phyloP scores from a whole-genome alignment of 2,329 filamentous ascomycete species.

The Keithomyces neogunnii region DNA sequence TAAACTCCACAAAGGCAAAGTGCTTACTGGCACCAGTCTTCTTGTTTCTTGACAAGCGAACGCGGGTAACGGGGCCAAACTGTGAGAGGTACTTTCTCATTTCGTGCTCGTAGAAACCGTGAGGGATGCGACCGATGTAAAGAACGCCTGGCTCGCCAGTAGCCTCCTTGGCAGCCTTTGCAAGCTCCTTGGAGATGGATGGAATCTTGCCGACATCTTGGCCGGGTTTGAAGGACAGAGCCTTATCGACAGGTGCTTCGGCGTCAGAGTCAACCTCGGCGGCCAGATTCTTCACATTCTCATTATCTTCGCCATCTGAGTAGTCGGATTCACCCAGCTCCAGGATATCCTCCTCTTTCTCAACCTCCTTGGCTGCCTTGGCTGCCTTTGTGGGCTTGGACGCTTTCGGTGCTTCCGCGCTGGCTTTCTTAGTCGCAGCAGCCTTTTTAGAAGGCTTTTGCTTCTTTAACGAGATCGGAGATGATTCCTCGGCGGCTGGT shows the following conservation, averaged over 20 bases:
- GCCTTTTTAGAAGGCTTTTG: conserved; percentile 12
- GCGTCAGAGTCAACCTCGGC: conserved; percentile 36
- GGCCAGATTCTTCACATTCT: conserved; percentile 34
- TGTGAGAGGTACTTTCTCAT: conserved; percentile 91
- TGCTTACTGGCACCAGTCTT: conserved; percentile 88
- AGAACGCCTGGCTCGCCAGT: conserved; percentile 64
- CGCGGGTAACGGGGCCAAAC: conserved; percentile 71
- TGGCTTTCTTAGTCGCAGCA: conserved; percentile 1
- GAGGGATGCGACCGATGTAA: conserved; percentile 84
- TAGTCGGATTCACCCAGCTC: conserved; percentile 23
- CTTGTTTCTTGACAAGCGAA: conserved; percentile 85
- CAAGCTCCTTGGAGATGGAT: conserved; percentile 34
- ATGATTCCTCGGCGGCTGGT: conserved; percentile 22
- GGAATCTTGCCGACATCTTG: conserved; percentile 45
- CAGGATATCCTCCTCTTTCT: conserved; percentile 21
- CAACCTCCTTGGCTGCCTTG: conserved; percentile 14
- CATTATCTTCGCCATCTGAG: conserved; percentile 32
- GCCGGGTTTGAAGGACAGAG: conserved; percentile 34
- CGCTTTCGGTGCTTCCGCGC: conserved; percentile 21
- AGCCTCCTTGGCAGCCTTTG: conserved; percentile 32
- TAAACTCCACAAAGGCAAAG: conserved; percentile 91
- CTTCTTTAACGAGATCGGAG: conserved; percentile 27
- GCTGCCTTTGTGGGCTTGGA: conserved; percentile 23
- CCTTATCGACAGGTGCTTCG: conserved; percentile 28
- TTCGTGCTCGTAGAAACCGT: conserved; percentile 93